Conservation (phyloP, 768 basidiomycete species). For the Gautieria morchelliformis region DNA sequence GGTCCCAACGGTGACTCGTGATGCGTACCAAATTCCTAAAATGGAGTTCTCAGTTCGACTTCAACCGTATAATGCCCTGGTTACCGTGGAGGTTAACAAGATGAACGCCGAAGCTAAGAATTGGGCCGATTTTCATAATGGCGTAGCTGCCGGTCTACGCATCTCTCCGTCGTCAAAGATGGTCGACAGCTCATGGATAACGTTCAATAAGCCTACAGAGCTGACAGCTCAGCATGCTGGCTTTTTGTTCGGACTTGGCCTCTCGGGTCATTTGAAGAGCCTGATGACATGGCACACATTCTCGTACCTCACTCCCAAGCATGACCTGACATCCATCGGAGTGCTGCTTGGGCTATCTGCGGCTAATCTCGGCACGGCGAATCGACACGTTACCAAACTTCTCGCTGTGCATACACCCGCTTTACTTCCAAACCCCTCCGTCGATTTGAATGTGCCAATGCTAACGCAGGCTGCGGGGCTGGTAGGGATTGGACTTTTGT, state of each 20-base stretch:
- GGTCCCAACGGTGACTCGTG: conserved; percentile 61
- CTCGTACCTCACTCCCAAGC: conserved; percentile 89
- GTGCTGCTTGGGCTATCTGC: conserved; percentile 90
- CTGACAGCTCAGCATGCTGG: conserved; percentile 94
- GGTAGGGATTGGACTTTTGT: conserved; percentile 80
- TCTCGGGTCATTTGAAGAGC: conserved; percentile 82
- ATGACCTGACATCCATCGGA: conserved; percentile 90
- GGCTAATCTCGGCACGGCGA: conserved; percentile 77
- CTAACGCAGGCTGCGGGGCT: conserved; percentile 86
- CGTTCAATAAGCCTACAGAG: conserved; percentile 88
- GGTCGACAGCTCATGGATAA: conserved; percentile 91
- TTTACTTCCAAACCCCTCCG: conserved; percentile 73
- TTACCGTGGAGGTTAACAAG: conserved; percentile 62
- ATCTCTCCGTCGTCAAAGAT: conserved; percentile 65
- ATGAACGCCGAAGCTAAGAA: conserved; percentile 59
- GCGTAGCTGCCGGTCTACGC: conserved; percentile 84
- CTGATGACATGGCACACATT: conserved; percentile 96
- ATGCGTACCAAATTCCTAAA: conserved; percentile 72
- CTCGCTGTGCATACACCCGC: conserved; percentile 91
- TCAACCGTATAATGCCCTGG: conserved; percentile 59
- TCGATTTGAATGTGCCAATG: conserved; percentile 85
- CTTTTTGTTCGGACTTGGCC: conserved; percentile 83
- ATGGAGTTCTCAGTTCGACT: conserved; percentile 68
- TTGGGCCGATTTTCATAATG: conserved; percentile 99
- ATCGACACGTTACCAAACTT: conserved; percentile 83